These are phyloP conservation scores for Candida mesenterica DNA, from an alignment of 1,139 yeast genomes.

Conservation along the genomic window DNA sequence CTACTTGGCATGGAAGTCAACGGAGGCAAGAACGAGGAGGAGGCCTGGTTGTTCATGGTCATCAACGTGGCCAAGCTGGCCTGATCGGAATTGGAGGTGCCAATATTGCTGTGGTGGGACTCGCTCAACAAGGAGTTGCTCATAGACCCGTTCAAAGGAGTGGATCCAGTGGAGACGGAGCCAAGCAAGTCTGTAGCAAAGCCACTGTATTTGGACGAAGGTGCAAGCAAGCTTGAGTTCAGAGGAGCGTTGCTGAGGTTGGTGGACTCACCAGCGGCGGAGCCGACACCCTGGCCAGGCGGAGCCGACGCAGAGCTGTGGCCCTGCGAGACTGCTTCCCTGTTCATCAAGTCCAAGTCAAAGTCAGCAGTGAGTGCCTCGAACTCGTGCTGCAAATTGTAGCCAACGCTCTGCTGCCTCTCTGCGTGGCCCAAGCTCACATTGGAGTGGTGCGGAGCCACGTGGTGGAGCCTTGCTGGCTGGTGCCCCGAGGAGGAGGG, in stretches of 20 bases:
- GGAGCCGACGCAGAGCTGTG: not conserved
- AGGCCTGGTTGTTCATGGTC: conserved; percentile 9
- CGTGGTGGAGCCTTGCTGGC: conserved; percentile 5
- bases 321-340: conserved; percentile 10
- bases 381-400: conserved; percentile 47
- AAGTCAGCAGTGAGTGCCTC: conserved; percentile 48
- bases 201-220: conserved; percentile 21
- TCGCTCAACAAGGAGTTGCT: conserved; percentile 21
- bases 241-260: conserved; percentile 6
- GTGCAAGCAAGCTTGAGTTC: conserved; percentile 22
- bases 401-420: conserved; percentile 44
- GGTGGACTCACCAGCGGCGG: not conserved
- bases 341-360: conserved; percentile 40
- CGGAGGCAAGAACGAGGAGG: conserved; percentile 17
- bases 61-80: conserved; percentile 14
- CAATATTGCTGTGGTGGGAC: not conserved
- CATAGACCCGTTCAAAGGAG: conserved; percentile 8
- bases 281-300: conserved; percentile 14
- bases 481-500: too few species aligned
- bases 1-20: conserved; percentile 35
- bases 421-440: conserved; percentile 20
- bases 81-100: conserved; percentile 24
- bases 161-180: conserved; percentile 11
- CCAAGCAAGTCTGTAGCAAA: conserved; percentile 18
- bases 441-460: conserved; percentile 4